Evolutionary conservation across 306 rosid species (phyloP).

Genomic region (Fragaria nilgerrensis): DNA sequence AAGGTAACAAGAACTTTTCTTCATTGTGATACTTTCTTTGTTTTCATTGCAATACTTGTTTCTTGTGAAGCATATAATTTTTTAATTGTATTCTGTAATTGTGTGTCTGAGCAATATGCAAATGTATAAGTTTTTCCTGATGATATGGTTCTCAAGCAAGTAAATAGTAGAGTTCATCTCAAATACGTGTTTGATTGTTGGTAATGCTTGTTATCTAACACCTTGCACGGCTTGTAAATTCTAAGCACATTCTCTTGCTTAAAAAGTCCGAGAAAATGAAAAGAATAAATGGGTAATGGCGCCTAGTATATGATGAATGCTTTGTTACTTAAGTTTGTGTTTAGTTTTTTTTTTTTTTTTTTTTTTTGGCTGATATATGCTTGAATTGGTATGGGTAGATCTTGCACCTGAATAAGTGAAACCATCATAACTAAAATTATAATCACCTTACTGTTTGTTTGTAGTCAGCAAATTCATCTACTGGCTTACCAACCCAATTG

Average conservation of each 20-base stretch:
- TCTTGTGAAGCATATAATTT: neutral
- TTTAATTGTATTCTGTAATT: neutral
- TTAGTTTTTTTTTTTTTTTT: neutral
- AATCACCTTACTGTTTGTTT: slow-evolving; percentile 31
- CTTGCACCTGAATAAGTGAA: neutral
- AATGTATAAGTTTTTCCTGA: neutral
- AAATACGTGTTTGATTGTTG: neutral
- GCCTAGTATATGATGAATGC: neutral
- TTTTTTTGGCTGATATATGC: neutral
- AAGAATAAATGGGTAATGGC: neutral
- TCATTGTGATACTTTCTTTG: neutral
- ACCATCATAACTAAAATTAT: neutral
- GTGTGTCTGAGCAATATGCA: neutral
- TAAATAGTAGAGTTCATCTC: neutral
- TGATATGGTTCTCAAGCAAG: neutral
- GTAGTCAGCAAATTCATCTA: slow-evolving; percentile 66
- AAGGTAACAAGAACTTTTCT: slow-evolving; percentile 31
- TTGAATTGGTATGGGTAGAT: neutral
- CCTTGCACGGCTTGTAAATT: neutral
- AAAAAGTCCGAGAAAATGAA: neutral
- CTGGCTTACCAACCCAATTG: slow-evolving; percentile 61
- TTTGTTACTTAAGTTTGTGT: neutral
- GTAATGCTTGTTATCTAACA: neutral
- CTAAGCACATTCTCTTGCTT: neutral
- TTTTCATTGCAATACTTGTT: neutral